Evolutionary conservation across 2,329 filamentous ascomycete genomes (phyloP).

Genomic region (Pseudogymnoascus sp.): DNA sequence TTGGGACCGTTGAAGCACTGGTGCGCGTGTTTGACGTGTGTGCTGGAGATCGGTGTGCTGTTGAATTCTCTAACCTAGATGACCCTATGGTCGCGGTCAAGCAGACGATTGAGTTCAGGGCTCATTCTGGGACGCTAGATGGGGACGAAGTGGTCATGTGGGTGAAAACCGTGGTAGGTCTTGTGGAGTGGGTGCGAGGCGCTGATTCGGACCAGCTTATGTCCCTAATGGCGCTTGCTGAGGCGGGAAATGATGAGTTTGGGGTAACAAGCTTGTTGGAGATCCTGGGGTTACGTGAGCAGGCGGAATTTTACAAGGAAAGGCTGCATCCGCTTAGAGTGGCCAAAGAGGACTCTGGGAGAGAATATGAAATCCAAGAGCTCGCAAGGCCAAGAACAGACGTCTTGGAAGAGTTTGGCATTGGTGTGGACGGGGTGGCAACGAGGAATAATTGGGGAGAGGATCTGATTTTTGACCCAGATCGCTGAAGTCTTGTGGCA

Average conservation of each 20-base stretch:
- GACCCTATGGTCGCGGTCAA: background rate
- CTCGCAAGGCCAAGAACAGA: background rate
- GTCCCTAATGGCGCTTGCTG: background rate
- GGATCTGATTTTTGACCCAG: background rate
- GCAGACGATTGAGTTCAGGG: conserved; percentile 24
- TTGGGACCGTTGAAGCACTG: background rate
- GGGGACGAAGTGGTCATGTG: conserved; percentile 14
- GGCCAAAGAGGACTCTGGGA: background rate
- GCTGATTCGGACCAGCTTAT: background rate
- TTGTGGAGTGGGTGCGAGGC: conserved; percentile 16
- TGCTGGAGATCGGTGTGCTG: background rate
- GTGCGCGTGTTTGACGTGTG: background rate
- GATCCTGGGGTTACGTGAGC: background rate
- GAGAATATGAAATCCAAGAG: background rate
- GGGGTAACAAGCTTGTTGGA: background rate
- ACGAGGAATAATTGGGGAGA: background rate
- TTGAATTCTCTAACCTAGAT: background rate
- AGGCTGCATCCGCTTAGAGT: background rate
- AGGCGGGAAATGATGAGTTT: background rate
- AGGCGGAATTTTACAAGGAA: background rate
- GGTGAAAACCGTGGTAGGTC: conserved; percentile 16
- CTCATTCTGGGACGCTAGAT: conserved; percentile 21
- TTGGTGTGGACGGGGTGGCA: background rate
- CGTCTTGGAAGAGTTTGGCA: background rate
- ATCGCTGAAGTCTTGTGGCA: background rate